Base-by-base conservation (phyloP, 2,329 filamentous ascomycete species). In the Cercospora janseana region DNA sequence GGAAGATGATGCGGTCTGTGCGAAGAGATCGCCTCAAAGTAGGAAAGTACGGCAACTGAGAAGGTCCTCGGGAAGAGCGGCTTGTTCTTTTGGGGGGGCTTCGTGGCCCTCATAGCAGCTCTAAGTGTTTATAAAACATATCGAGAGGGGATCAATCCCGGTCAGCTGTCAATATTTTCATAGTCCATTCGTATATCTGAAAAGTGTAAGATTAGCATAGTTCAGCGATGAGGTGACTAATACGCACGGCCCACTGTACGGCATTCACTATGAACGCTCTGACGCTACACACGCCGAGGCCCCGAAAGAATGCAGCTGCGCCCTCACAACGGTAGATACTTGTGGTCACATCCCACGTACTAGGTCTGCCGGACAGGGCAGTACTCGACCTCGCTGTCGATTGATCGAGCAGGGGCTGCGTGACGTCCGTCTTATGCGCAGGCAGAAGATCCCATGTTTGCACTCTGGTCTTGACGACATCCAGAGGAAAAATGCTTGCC, bases 221-320 rank as follows among this genome's bases (percentile, higher is more conserved):
- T 31, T 4, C 9, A 38, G 13, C 13, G 13, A 35, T 3, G 27
- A 24, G 8, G 16, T 7, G 21, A 21, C 15, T n/a, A 35, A 24
- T 16, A 57, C 62, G 55, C 46, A 88, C 81, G 18, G 86, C 86
- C 91, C 91, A 97, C 73, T 85, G 82, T n/a, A 88, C 86, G 2
- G 92, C 91, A 72, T 96, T 96, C 29, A 96, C 92, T 45, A 95
- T 74, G 67, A 97, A 96, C 0, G 92, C 92, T 59, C 92, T 77
- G 6, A 87, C 70, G 68, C 88, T 94, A 69, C 92, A 97, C 24
- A 95, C 77, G 0, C 83, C 82, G 32, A 97, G 69, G 1, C 87
- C 88, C 69, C 88, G 79, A 72, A 92, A 93, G 75, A 94, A 94
- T 20, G 88, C 87, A 41, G 78, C 75, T 29, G 84, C 69, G 26